Evolutionary conservation across 352 stramenopile genomes (phyloP).

Genomic region (Globisporangium alternatum): DNA sequence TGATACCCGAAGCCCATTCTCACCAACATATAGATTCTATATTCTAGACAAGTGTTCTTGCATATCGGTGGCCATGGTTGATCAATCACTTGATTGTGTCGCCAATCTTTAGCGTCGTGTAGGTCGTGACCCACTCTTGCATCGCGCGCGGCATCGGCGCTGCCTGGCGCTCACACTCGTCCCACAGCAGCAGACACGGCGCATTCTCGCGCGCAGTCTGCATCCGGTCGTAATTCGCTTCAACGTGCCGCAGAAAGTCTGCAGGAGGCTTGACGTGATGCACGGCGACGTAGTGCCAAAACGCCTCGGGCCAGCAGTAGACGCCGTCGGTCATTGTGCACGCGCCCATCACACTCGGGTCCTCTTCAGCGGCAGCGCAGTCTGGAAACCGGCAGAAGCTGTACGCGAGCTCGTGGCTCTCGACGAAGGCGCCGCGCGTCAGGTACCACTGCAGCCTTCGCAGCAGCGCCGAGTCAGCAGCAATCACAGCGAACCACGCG

Average conservation of each 20-base stretch:
- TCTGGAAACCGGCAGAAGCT: constrained; percentile 70
- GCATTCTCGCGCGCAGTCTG: constrained; percentile 20
- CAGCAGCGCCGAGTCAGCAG: constrained; percentile 21
- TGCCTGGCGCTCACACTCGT: constrained; percentile 28
- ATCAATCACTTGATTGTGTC: background rate
- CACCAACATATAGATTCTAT: constrained; percentile 2
- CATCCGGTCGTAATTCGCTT: constrained; percentile 28
- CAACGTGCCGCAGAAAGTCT: constrained; percentile 56
- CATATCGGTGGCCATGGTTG: background rate
- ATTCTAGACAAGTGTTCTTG: background rate
- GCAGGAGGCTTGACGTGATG: constrained; percentile 66
- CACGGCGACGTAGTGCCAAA: constrained; percentile 64
- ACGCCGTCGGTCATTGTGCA: constrained; percentile 75
- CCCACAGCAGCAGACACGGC: constrained; percentile 55
- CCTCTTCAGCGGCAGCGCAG: constrained; percentile 32
- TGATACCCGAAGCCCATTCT: background rate
- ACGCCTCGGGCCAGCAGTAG: constrained; percentile 79
- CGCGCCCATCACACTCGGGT: constrained; percentile 58
- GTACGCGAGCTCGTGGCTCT: constrained; percentile 80
- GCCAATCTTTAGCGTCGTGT: constrained; percentile 41
- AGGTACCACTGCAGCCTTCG: constrained; percentile 55
- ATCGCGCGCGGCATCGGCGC: constrained; percentile 52
- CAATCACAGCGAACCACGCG: constrained; percentile 32
- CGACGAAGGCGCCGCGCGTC: constrained; percentile 48
- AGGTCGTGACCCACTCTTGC: constrained; percentile 59